A percentile compares a stretch with the other conserved stretches of the same genome.
These are phyloP conservation scores for Chlorociboria aeruginascens DNA, from an alignment of 495 filamentous ascomycete species.

Conservation along the genomic window DNA sequence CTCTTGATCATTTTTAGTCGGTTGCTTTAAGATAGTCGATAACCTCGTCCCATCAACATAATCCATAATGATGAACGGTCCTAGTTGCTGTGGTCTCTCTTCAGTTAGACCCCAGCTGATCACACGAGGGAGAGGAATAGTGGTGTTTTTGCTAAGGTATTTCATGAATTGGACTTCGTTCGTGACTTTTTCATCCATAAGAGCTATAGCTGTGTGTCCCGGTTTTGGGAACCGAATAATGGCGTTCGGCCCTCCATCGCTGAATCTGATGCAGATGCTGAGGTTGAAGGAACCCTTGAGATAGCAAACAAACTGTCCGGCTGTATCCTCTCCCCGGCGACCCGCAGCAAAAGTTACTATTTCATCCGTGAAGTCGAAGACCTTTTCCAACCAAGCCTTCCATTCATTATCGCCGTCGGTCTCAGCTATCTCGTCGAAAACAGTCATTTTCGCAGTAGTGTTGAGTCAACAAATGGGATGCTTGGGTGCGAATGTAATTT, in stretches of 20 bases:
- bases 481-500: neutral
- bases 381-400: constrained; percentile 11
- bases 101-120: constrained; percentile 26
- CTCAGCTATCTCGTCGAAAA: constrained; percentile 17
- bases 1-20: constrained; percentile 19
- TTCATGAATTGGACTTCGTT: constrained; percentile 29
- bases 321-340: constrained; percentile 19
- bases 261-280: constrained; percentile 23
- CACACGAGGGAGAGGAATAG: constrained; percentile 29
- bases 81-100: constrained; percentile 26
- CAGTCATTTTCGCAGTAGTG: neutral
- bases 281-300: constrained; percentile 27
- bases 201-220: constrained; percentile 21
- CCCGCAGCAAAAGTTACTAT: constrained; percentile 22
- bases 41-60: constrained; percentile 27
- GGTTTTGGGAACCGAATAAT: constrained; percentile 26
- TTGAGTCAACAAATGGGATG: neutral
- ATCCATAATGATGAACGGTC: constrained; percentile 36
- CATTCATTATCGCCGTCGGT: constrained; percentile 17
- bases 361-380: constrained; percentile 15
- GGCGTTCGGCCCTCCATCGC: constrained; percentile 20
- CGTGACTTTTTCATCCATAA: constrained; percentile 26
- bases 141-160: constrained; percentile 26
- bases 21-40: constrained; percentile 22
- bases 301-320: constrained; percentile 18